Conservation (phyloP, 2,329 filamentous ascomycete genomes). For the Fusarium newnesense region DNA sequence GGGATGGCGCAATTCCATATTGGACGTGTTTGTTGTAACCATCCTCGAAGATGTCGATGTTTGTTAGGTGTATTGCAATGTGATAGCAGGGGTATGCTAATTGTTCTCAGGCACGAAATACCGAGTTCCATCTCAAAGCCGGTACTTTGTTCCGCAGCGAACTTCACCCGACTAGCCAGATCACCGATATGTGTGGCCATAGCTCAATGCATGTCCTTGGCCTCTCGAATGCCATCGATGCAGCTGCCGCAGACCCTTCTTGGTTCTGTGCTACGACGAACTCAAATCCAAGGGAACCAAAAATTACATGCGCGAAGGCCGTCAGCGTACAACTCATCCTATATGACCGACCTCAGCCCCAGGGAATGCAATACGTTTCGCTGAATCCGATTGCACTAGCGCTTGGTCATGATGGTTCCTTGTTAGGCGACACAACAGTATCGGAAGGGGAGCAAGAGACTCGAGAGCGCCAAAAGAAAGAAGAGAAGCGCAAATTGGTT, state of each 20-base stretch:
- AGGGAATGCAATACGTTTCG: slow-evolving; percentile 96
- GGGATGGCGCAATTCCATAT: slow-evolving; percentile 92
- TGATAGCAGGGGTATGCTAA: slow-evolving; percentile 37
- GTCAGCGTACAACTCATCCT: slow-evolving; percentile 87
- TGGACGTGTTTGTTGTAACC: slow-evolving; percentile 90
- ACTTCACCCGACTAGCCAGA: slow-evolving; percentile 80
- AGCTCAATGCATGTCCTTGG: slow-evolving; percentile 87
- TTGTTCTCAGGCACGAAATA: slow-evolving; percentile 71
- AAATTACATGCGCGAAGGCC: slow-evolving; percentile 76
- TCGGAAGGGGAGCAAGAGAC: slow-evolving; percentile 79
- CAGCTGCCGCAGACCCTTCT: slow-evolving; percentile 68
- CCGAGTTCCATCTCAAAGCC: slow-evolving; percentile 86
- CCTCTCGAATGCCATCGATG: slow-evolving; percentile 73
- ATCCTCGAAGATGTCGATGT: slow-evolving; percentile 93
- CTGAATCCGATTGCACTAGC: slow-evolving; percentile 88
- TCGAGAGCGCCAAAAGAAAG: slow-evolving; percentile 67
- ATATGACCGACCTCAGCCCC: slow-evolving; percentile 86
- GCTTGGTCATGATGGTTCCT: slow-evolving; percentile 75
- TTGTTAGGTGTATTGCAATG: slow-evolving; percentile 45
- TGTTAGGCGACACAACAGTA: slow-evolving; percentile 48
- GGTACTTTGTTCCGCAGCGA: slow-evolving; percentile 86
- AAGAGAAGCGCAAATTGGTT: slow-evolving; percentile 73
- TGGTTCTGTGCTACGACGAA: slow-evolving; percentile 72
- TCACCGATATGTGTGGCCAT: slow-evolving; percentile 87
- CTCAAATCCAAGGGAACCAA: slow-evolving; percentile 68